Evolutionary conservation across 371 early-diverging fungal genomes (phyloP).

Genomic region (Blakeslea trispora): DNA sequence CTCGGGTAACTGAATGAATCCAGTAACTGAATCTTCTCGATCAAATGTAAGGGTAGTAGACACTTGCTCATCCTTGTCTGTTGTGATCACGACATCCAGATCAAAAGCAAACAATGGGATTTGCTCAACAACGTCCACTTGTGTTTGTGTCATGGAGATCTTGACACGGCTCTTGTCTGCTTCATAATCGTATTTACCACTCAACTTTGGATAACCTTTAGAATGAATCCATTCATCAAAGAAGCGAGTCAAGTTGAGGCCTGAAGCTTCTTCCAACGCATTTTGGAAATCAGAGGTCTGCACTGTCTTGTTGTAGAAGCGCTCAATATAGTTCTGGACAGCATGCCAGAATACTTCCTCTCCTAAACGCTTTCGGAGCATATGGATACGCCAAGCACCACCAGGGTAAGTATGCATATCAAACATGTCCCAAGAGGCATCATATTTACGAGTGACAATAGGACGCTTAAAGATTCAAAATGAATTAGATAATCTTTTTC

Average conservation of each 20-base stretch:
- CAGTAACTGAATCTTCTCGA: slow-evolving; percentile 18
- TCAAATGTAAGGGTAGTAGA: slow-evolving; percentile 32
- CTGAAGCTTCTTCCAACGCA: slow-evolving; percentile 49
- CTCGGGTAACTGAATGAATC: slow-evolving; percentile 18
- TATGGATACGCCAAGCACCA: slow-evolving; percentile 56
- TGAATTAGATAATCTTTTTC: slow-evolving; percentile 4
- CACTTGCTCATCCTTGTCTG: slow-evolving; percentile 30
- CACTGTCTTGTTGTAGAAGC: slow-evolving; percentile 38
- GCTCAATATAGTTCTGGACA: slow-evolving; percentile 45
- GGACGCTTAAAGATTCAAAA: slow-evolving; percentile 38
- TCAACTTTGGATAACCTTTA: slow-evolving; percentile 58
- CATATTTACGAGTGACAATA: slow-evolving; percentile 55
- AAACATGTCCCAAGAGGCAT: slow-evolving; percentile 57
- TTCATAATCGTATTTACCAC: slow-evolving; percentile 41
- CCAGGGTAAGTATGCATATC: slow-evolving; percentile 60
- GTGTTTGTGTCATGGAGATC: slow-evolving; percentile 55
- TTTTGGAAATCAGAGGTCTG: slow-evolving; percentile 60
- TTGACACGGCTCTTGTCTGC: slow-evolving; percentile 26
- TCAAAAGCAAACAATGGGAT: slow-evolving; percentile 55
- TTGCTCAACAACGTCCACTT: slow-evolving; percentile 33
- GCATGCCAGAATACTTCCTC: slow-evolving; percentile 58
- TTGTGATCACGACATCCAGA: slow-evolving; percentile 51
- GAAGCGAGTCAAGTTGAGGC: slow-evolving; percentile 58
- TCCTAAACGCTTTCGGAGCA: slow-evolving; percentile 55
- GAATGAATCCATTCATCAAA: slow-evolving; percentile 67